Percentiles rank a stretch among this genome's conserved stretches.
These are phyloP conservation scores for Backusella australiensis DNA, from an alignment of 192 early-diverging fungal genomes.

Conservation along the genomic window DNA sequence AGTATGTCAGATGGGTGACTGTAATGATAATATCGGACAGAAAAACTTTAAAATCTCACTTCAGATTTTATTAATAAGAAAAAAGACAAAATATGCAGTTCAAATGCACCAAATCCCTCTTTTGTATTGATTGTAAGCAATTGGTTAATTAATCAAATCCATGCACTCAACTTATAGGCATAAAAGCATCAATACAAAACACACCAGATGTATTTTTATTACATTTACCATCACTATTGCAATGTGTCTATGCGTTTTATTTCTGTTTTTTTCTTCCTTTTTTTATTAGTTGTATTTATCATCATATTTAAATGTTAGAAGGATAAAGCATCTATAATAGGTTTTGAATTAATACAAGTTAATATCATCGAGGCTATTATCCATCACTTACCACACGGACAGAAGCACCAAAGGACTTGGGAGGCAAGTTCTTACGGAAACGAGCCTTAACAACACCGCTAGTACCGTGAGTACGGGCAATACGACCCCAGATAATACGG, in stretches of 20 bases:
- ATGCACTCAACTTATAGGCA: too few relatives aligned
- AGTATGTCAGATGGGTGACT: too few relatives aligned
- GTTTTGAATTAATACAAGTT: not conserved
- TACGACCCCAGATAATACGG: conserved; percentile 96
- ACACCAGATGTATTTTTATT: too few relatives aligned
- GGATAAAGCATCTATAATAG: conserved; percentile 89
- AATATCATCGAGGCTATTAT: not conserved
- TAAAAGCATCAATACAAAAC: too few relatives aligned
- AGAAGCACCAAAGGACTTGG: conserved; percentile 84
- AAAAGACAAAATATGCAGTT: too few relatives aligned
- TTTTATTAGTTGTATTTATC: not conserved
- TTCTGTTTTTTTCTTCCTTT: not conserved
- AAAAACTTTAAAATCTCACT: too few relatives aligned
- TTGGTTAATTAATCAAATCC: too few relatives aligned
- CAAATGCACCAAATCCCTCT: too few relatives aligned
- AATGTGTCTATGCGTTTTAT: not conserved
- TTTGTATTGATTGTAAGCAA: too few relatives aligned
- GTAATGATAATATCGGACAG: too few relatives aligned
- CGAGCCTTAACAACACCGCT: conserved; percentile 95
- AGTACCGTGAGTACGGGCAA: conserved; percentile 94
- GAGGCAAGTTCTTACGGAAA: conserved; percentile 96
- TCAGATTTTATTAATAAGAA: too few relatives aligned
- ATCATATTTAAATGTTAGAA: conserved; percentile 51
- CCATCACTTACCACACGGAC: conserved; percentile 82
- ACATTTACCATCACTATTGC: too few relatives aligned